These are phyloP conservation scores for Brassica rapa DNA, from an alignment of 345 rosid species.

Conservation along the genomic window DNA sequence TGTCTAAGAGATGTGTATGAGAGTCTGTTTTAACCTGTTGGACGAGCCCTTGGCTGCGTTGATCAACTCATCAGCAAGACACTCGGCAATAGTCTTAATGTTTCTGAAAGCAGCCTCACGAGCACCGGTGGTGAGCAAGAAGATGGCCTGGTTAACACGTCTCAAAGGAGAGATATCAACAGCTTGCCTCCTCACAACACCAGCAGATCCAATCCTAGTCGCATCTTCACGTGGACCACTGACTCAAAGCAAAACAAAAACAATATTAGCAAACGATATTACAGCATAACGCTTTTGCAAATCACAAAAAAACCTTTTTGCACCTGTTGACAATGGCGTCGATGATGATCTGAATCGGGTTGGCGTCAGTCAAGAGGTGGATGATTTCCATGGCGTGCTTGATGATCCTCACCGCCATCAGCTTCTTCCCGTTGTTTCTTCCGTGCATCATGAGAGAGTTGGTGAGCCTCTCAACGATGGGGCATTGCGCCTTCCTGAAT, in stretches of 20 bases:
- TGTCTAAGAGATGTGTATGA: neutral
- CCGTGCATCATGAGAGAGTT: constrained; percentile 94
- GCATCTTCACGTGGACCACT: constrained; percentile 92
- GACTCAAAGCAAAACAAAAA: constrained; percentile 18
- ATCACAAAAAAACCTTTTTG: neutral
- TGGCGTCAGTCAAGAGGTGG: constrained; percentile 60
- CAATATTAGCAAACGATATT: neutral
- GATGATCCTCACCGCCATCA: constrained; percentile 71
- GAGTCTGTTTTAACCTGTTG: constrained; percentile 51
- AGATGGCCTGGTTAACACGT: constrained; percentile 75
- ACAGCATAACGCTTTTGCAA: neutral
- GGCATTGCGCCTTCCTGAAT: constrained; percentile 89
- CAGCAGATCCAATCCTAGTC: constrained; percentile 83
- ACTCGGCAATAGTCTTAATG: constrained; percentile 83
- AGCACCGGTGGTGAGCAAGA: constrained; percentile 78
- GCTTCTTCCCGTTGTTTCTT: constrained; percentile 76
- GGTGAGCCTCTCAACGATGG: constrained; percentile 79
- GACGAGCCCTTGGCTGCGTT: constrained; percentile 92
- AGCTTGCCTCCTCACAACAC: constrained; percentile 87
- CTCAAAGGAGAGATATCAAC: constrained; percentile 82
- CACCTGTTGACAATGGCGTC: constrained; percentile 83
- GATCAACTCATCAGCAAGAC: constrained; percentile 89
- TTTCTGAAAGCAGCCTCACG: constrained; percentile 82
- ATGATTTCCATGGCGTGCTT: constrained; percentile 86
- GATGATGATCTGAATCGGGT: constrained; percentile 79